Conservation (phyloP, 2,329 filamentous ascomycete genomes). For the Alternaria arborescens region DNA sequence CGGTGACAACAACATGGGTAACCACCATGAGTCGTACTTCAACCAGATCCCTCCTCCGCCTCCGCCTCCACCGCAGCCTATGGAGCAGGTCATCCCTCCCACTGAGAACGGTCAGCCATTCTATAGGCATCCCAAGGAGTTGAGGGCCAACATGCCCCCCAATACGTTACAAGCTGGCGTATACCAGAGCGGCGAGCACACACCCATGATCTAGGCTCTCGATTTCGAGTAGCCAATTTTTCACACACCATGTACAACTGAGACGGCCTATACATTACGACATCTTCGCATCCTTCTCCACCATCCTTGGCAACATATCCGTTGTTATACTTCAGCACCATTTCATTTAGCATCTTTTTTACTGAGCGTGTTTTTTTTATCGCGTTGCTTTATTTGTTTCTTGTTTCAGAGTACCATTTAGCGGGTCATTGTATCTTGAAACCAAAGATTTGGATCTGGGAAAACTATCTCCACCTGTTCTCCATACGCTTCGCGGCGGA, state of each 20-base stretch:
- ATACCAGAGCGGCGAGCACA: constrained; percentile 39
- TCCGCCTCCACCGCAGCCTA: constrained; percentile 48
- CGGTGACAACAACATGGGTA: constrained; percentile 28
- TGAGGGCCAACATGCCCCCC: constrained; percentile 61
- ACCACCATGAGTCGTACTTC: constrained; percentile 38
- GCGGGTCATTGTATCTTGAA: constrained; percentile 17
- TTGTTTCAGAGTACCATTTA: constrained; percentile 34
- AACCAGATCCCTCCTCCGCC: constrained; percentile 48
- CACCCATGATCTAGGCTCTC: constrained; percentile 47
- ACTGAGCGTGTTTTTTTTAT: constrained; percentile 31
- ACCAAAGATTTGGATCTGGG: constrained; percentile 5
- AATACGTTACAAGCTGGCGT: constrained; percentile 56
- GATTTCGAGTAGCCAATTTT: background rate
- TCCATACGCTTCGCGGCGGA: constrained; percentile 12
- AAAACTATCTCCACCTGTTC: constrained; percentile 1
- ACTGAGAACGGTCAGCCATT: constrained; percentile 33
- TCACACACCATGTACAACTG: constrained; percentile 21
- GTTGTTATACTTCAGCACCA: constrained; percentile 10
- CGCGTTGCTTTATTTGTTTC: constrained; percentile 25
- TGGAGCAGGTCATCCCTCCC: constrained; percentile 55
- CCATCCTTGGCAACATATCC: constrained; percentile 27
- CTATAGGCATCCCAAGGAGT: constrained; percentile 57
- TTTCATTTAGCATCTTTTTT: constrained; percentile 19
- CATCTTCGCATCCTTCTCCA: constrained; percentile 30
- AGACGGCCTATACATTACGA: constrained; percentile 42